A percentile compares a stretch with the other conserved stretches of the same genome.
phyloP scores from a whole-genome alignment of 768 basidiomycete species.

The Lactifluus volemus region DNA sequence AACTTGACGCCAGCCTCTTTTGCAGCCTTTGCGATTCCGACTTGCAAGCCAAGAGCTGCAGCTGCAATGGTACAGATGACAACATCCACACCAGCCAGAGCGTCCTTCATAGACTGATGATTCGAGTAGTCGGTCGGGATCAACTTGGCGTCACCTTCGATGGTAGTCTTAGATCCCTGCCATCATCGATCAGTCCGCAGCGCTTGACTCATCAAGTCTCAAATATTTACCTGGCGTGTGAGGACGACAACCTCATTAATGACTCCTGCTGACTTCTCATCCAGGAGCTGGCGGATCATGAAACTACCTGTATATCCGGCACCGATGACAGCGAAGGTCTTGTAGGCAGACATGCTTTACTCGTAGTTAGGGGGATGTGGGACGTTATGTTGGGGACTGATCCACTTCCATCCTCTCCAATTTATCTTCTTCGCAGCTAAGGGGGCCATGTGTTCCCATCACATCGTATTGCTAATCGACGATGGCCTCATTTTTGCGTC shows the following conservation, averaged over 20 bases:
- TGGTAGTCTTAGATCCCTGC: no score
- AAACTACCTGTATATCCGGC: slow-evolving; percentile 3
- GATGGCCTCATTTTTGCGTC: no score
- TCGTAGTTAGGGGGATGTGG: no score
- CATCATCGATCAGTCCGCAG: neutral
- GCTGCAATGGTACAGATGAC: slow-evolving; percentile 14
- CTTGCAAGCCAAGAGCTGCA: slow-evolving; percentile 14
- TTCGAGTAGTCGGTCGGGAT: slow-evolving; percentile 6
- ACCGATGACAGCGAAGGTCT: slow-evolving; percentile 11
- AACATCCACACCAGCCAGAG: slow-evolving; percentile 11
- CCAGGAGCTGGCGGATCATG: slow-evolving; percentile 13
- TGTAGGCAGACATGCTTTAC: slow-evolving; percentile 8
- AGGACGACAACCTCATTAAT: slow-evolving; percentile 9
- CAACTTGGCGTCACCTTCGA: neutral
- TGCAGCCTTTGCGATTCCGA: slow-evolving; percentile 16
- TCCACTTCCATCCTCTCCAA: no score
- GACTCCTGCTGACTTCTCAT: slow-evolving; percentile 1
- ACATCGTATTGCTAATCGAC: neutral
- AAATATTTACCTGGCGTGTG: slow-evolving; percentile 2
- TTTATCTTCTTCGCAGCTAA: no score
- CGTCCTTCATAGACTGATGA: neutral
- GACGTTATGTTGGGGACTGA: no score
- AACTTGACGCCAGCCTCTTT: slow-evolving; percentile 25
- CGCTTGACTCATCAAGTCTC: neutral
- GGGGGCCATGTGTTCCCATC: neutral